phyloP scores from a whole-genome alignment of 2,329 filamentous ascomycete species.

The Aotearoamyces nothofagi region DNA sequence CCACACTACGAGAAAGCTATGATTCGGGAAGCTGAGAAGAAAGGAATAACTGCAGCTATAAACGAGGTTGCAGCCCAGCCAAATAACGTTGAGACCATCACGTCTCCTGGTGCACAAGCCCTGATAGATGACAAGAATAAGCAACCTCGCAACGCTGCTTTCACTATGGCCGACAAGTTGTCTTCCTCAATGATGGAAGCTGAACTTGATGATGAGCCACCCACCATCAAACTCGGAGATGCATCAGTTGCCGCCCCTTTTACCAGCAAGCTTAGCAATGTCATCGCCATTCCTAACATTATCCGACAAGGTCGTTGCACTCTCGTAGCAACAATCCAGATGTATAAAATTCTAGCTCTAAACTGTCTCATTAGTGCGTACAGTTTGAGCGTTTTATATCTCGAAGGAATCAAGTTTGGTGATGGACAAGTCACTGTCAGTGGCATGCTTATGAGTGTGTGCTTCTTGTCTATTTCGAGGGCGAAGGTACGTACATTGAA shows the following conservation, averaged over 20 bases:
- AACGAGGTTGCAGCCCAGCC: constrained; percentile 36
- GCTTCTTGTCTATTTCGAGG: constrained; percentile 96
- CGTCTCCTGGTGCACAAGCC: constrained; percentile 48
- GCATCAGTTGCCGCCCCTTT: constrained; percentile 95
- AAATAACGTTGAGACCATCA: constrained; percentile 45
- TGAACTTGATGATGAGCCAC: constrained; percentile 76
- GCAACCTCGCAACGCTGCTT: constrained; percentile 50
- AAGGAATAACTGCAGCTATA: constrained; percentile 44
- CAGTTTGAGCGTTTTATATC: constrained; percentile 87
- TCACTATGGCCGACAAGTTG: constrained; percentile 72
- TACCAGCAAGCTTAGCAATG: constrained; percentile 93
- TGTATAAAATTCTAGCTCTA: constrained; percentile 98
- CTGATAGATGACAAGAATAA: constrained; percentile 36
- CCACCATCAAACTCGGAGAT: constrained; percentile 91
- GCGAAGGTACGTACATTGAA: constrained; percentile 63
- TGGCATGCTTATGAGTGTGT: constrained; percentile 99
- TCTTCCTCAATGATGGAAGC: constrained; percentile 78
- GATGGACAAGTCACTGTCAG: constrained; percentile 98
- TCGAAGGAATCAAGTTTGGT: constrained; percentile 98
- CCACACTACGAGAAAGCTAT: constrained; percentile 91
- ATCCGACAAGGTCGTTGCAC: constrained; percentile 96
- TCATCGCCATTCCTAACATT: constrained; percentile 94
- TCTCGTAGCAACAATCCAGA: constrained; percentile 94
- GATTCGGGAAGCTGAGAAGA: constrained; percentile 68
- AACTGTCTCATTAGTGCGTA: constrained; percentile 98